These are phyloP conservation scores for Meyerozyma elateridarum DNA, from an alignment of 1,139 yeast genomes.

Conservation along the genomic window DNA sequence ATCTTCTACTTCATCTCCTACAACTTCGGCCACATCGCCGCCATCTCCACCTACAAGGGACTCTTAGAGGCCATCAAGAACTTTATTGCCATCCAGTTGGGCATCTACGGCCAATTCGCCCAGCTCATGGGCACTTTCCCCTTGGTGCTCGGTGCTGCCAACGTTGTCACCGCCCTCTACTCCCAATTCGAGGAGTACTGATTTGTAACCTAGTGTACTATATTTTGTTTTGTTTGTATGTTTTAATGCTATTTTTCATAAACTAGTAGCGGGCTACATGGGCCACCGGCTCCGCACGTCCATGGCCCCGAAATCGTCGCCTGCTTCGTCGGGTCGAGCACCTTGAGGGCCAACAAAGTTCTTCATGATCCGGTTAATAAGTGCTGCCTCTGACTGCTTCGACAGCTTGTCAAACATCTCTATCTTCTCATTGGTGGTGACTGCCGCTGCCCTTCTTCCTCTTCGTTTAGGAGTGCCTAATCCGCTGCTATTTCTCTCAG, in stretches of 20 bases:
- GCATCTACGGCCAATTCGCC: constrained; percentile 31
- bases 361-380: constrained; percentile 43
- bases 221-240: constrained; percentile 11
- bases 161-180: constrained; percentile 47
- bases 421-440: constrained; percentile 12
- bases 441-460: constrained; percentile 23
- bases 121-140: constrained; percentile 45
- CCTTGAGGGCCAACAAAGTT: constrained; percentile 41
- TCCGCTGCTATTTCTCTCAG: constrained; percentile 16
- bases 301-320: constrained; percentile 32
- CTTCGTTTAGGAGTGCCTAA: constrained; percentile 18
- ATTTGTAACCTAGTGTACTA: constrained; percentile 8
- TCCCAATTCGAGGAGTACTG: constrained; percentile 44
- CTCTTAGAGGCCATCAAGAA: constrained; percentile 33
- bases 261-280: constrained; percentile 10
- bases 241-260: constrained; percentile 14
- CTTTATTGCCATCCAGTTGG: constrained; percentile 33
- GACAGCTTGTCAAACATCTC: constrained; percentile 10
- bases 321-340: constrained; percentile 32
- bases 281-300: constrained; percentile 39
- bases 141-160: constrained; percentile 43
- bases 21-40: constrained; percentile 21
- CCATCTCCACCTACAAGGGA: constrained; percentile 25
- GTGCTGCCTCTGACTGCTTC: constrained; percentile 32
- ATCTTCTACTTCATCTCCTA: constrained; percentile 39